These are phyloP conservation scores for Cryptosporidium sp. DNA, from an alignment of 169 alveolate genomes.

Conservation along the genomic window DNA sequence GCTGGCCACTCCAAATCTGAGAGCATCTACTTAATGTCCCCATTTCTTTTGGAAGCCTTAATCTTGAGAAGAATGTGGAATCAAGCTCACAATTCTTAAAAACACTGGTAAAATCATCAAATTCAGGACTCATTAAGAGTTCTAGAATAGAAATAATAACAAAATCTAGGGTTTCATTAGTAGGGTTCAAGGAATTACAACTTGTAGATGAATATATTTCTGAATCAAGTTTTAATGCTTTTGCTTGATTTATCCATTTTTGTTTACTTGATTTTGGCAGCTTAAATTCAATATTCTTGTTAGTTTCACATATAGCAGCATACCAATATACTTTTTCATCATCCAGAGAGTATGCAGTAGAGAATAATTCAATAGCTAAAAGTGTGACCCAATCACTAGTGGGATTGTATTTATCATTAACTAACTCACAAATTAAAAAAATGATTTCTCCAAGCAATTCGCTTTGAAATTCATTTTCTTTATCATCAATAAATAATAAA, in stretches of 20 bases:
- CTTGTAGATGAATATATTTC: background rate
- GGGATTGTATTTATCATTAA: background rate
- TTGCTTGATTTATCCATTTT: conserved; percentile 16
- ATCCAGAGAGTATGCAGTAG: conserved; percentile 51
- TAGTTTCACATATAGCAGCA: conserved; percentile 13
- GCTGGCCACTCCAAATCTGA: conserved; percentile 80
- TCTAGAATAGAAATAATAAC: conserved; percentile 39
- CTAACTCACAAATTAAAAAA: conserved; percentile 31
- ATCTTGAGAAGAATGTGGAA: conserved; percentile 16
- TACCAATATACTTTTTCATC: conserved; percentile 60
- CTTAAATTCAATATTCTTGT: background rate
- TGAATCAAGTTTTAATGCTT: background rate
- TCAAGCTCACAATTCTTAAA: background rate
- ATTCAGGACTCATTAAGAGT: conserved; percentile 41
- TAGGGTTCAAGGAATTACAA: conserved; percentile 15
- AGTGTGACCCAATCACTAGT: conserved; percentile 17
- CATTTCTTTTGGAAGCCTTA: conserved; percentile 23
- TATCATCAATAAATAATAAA: conserved; percentile 11
- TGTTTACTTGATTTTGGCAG: conserved; percentile 5
- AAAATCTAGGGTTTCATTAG: conserved; percentile 44
- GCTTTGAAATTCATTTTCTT: background rate
- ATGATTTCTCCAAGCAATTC: conserved; percentile 46
- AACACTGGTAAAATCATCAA: conserved; percentile 1
- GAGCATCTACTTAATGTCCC: conserved; percentile 70
- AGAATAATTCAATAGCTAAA: conserved; percentile 40